Percentiles rank a stretch among this genome's conserved stretches.
Conservation (phyloP, 495 filamentous ascomycete genomes). For the Lophiostoma macrostomum region DNA sequence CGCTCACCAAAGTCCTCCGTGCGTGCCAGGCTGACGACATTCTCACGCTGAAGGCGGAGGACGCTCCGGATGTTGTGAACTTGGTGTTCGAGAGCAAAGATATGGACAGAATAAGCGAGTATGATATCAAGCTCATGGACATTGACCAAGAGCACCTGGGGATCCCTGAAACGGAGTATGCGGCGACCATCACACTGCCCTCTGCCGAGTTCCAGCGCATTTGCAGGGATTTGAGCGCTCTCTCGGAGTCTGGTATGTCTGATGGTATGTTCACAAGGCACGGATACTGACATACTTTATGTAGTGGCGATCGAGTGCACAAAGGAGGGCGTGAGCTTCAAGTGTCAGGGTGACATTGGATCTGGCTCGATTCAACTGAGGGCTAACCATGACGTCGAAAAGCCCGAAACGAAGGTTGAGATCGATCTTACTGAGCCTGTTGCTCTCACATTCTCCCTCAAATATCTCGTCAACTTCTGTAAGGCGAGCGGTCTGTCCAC, state of each 20-base stretch:
- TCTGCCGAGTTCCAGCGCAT: slow-evolving; percentile 90
- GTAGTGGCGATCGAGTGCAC: slow-evolving; percentile 90
- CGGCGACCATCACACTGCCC: slow-evolving; percentile 87
- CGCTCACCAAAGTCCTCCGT: slow-evolving; percentile 95
- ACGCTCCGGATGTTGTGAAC: slow-evolving; percentile 92
- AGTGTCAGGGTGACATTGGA: slow-evolving; percentile 90
- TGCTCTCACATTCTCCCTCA: slow-evolving; percentile 94
- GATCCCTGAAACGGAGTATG: slow-evolving; percentile 97
- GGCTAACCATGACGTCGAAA: slow-evolving; percentile 85
- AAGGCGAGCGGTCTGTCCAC: slow-evolving; percentile 84
- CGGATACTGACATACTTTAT: not conserved
- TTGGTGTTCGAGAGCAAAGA: slow-evolving; percentile 90
- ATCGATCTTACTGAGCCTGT: slow-evolving; percentile 92
- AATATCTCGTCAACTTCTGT: slow-evolving; percentile 99
- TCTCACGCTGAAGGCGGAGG: slow-evolving; percentile 93
- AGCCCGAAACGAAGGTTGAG: slow-evolving; percentile 78
- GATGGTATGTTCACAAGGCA: not conserved
- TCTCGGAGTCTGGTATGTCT: slow-evolving; percentile 85
- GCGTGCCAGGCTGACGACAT: slow-evolving; percentile 93
- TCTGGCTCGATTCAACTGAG: slow-evolving; percentile 90
- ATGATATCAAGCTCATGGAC: slow-evolving; percentile 99
- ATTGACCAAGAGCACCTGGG: slow-evolving; percentile 99
- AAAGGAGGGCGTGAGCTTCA: slow-evolving; percentile 98
- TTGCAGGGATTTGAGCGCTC: slow-evolving; percentile 80
- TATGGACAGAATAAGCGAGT: slow-evolving; percentile 90